phyloP scores from a whole-genome alignment of 1,139 yeast genomes.

The Starmera stellimalicola region DNA sequence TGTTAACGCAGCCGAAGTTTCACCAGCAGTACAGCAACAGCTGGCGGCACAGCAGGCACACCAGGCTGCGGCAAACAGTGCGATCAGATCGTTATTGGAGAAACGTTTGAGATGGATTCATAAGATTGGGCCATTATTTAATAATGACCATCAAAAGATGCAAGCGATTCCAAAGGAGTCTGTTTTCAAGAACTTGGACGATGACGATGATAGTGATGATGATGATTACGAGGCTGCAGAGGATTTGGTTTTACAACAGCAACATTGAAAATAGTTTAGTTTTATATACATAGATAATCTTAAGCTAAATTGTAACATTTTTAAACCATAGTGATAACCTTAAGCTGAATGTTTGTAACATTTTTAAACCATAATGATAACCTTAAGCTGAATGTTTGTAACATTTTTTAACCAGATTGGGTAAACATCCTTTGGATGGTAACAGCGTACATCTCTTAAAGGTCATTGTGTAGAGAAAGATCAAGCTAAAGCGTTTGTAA shows the following conservation, averaged over 20 bases:
- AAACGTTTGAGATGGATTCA: constrained; percentile 85
- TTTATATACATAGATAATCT: too few relatives aligned
- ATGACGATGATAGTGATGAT: constrained; percentile 35
- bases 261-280: too few relatives aligned
- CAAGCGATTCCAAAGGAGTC: constrained; percentile 63
- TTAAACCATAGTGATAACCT: too few relatives aligned
- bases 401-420: too few relatives aligned
- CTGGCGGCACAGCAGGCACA: constrained; percentile 30
- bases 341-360: too few relatives aligned
- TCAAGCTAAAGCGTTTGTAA: constrained; percentile 3
- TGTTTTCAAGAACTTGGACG: constrained; percentile 48
- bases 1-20: constrained; percentile 14
- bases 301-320: too few relatives aligned
- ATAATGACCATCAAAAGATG: constrained; percentile 49
- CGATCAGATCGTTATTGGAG: constrained; percentile 70
- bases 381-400: too few relatives aligned
- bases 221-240: constrained; percentile 23
- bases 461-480: too few relatives aligned
- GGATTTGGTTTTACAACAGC: constrained; percentile 12
- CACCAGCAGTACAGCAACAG: constrained; percentile 21
- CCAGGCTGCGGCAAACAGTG: constrained; percentile 57
- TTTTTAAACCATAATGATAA: too few relatives aligned
- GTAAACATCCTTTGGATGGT: too few relatives aligned
- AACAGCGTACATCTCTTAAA: too few relatives aligned
- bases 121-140: constrained; percentile 80